Evolutionary conservation across 1,284 basidiomycete genomes (phyloP).

Genomic region (Violaceomyces palustris): DNA sequence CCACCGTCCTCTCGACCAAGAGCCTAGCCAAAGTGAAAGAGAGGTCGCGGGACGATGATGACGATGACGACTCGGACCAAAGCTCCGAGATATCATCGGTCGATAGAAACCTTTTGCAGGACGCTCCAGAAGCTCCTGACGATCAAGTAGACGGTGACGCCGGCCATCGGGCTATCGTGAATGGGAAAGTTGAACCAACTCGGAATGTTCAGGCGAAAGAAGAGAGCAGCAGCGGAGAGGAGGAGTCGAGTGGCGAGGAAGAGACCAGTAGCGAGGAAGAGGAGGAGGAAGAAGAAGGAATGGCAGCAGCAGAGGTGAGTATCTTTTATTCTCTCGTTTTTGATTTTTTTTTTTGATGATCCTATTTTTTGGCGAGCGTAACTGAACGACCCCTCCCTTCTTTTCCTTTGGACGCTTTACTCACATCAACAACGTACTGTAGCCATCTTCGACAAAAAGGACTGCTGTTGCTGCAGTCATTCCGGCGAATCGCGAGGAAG

Average conservation of each 20-base stretch:
- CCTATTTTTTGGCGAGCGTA: too few species aligned
- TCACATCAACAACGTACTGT: too few species aligned
- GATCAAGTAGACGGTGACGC: conserved; percentile 21
- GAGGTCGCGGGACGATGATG: too few species aligned
- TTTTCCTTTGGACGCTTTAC: too few species aligned
- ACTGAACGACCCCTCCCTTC: too few species aligned
- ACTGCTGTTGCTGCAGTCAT: too few species aligned
- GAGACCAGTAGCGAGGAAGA: conserved; percentile 23
- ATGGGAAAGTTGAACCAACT: too few species aligned
- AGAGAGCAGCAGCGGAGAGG: background rate
- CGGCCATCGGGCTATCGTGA: conserved; percentile 7
- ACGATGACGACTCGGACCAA: conserved; percentile 4
- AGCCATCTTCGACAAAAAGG: too few species aligned
- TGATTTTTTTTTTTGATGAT: too few species aligned
- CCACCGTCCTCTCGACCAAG: background rate
- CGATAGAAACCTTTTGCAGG: conserved; percentile 10
- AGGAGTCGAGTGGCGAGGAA: background rate
- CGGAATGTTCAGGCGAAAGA: conserved; percentile 1
- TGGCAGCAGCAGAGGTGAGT: background rate
- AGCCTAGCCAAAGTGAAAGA: too few species aligned
- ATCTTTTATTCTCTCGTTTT: too few species aligned
- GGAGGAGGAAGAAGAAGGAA: background rate
- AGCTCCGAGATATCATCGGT: conserved; percentile 7
- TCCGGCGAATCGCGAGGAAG: too few species aligned
- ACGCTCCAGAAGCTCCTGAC: conserved; percentile 21